Evolutionary conservation across 176 grass and related monocot genomes (phyloP), one percentile per base, ranked within the genome.

Genomic region (Tillandsia leiboldiana): DNA sequence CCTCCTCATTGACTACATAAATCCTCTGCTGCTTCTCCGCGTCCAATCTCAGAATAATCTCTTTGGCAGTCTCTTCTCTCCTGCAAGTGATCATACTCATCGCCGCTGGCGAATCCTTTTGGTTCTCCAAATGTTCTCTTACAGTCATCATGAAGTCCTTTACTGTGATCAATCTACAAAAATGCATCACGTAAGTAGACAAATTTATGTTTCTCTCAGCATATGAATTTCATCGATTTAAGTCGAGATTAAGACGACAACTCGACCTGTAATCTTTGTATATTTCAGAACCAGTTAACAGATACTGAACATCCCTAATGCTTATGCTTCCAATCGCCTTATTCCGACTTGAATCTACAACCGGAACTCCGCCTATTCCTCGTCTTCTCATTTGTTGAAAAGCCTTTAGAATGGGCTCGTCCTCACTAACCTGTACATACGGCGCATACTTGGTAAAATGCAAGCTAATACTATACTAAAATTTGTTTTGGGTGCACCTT

Each of bases 301-400:
- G 95, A 84, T 94, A 99, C 18, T 99, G 90, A n/a, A 99, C 84
- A 77, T 99, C 95, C 86, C 95, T 99, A 49, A 99, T 94, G 70
- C 95, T 99, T 73, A 99, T 94, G 48, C 91, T 99, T 59, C 95
- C 95, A 63, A 86, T 77, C 68, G 77, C 87, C 66, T 80, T 72
- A 11, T 80, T 69, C 50, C 90, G 87, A 69, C 70, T 90, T 51
- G 65, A 77, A 80, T 94, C 82, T 56, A 99, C 88, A 22, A 99
- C 95, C 63, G 95, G 95, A 57, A 99, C 61, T 20, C 95, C 95
- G 47, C 95, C 95, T 48, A 99, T 68, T 15, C 95, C 95, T 26
- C 83, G 93, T 70, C 86, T 69, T 72, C 87, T 82, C 95, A 99
- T 99, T 28, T 90, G 54, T 79, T 90, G 82, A 66, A 99, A 99